These are phyloP conservation scores for Chlorophyllum brunneum DNA, from an alignment of 768 basidiomycete genomes.

Conservation along the genomic window DNA sequence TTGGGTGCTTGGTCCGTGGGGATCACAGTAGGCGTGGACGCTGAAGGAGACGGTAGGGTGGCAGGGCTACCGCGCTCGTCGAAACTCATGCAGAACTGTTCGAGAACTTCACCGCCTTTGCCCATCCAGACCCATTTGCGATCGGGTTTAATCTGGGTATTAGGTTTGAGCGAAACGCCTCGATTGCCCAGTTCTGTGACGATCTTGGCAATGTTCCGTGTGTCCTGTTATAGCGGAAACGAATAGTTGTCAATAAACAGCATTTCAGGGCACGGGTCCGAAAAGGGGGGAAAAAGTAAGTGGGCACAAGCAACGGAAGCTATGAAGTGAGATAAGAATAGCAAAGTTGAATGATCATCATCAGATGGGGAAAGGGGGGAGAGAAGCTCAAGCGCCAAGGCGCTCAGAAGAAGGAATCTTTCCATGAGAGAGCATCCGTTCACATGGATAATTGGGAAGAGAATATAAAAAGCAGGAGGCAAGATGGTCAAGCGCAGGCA, in stretches of 20 bases:
- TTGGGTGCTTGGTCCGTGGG: neutral
- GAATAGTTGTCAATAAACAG: neutral
- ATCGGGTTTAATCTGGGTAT: conserved; percentile 61
- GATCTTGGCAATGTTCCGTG: conserved; percentile 84
- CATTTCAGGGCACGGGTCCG: neutral
- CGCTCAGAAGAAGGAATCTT: neutral
- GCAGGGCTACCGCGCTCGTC: neutral
- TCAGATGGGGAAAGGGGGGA: conserved; percentile 3
- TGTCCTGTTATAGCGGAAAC: conserved; percentile 52
- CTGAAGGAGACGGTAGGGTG: neutral
- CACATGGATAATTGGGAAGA: conserved; percentile 17
- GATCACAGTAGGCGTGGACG: neutral
- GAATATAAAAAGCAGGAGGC: conserved; percentile 14
- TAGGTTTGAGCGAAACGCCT: conserved; percentile 67
- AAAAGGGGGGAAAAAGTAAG: neutral
- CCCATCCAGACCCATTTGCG: conserved; percentile 89
- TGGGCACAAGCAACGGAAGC: neutral
- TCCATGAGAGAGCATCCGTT: neutral
- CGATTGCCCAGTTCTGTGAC: conserved; percentile 71
- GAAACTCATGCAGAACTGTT: conserved; percentile 27
- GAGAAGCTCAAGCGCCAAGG: too few relatives aligned
- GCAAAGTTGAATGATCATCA: neutral
- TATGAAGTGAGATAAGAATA: neutral
- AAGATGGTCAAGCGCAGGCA: conserved; percentile 15
- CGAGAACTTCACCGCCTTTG: conserved; percentile 61